These are phyloP conservation scores for Monosporozyma solicola DNA, from an alignment of 805 yeast species.

Conservation along the genomic window DNA sequence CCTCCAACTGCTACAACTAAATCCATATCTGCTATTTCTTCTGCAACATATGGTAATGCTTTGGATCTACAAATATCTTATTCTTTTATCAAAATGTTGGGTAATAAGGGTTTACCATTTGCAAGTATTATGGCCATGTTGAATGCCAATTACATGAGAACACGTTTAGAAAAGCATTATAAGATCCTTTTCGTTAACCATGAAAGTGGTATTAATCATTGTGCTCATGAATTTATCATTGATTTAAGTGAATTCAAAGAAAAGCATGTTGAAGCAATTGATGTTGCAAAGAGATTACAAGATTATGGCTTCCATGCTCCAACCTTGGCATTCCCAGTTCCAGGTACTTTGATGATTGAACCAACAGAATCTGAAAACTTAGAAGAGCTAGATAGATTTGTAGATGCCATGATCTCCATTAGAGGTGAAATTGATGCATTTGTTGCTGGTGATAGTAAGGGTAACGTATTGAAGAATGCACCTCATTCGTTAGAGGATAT, in stretches of 20 bases:
- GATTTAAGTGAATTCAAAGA: conserved; percentile 81
- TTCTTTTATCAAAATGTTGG: conserved; percentile 91
- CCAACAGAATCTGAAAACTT: conserved; percentile 93
- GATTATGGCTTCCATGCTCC: conserved; percentile 99
- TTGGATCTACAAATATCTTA: conserved; percentile 88
- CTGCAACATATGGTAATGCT: conserved; percentile 96
- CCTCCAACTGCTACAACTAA: conserved; percentile 11
- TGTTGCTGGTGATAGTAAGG: conserved; percentile 56
- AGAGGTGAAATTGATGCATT: conserved; percentile 71
- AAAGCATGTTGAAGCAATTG: conserved; percentile 84
- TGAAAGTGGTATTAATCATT: conserved; percentile 46
- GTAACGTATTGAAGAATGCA: conserved; percentile 71
- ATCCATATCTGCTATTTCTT: conserved; percentile 69
- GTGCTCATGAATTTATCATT: conserved; percentile 94
- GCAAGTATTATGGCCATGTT: conserved; percentile 87
- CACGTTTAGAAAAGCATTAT: conserved; percentile 59
- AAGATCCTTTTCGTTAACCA: conserved; percentile 59
- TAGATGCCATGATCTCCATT: conserved; percentile 77
- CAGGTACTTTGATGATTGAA: conserved; percentile 95
- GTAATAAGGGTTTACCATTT: conserved; percentile 71
- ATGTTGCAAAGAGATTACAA: conserved; percentile 92
- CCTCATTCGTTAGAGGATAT: conserved; percentile 87
- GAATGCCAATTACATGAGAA: conserved; percentile 94
- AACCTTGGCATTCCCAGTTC: conserved; percentile 97
- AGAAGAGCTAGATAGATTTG: conserved; percentile 83